Percentiles rank a stretch among this genome's conserved stretches.
Evolutionary conservation across 306 rosid species (phyloP).

Genomic region (Sophora flavescens): DNA sequence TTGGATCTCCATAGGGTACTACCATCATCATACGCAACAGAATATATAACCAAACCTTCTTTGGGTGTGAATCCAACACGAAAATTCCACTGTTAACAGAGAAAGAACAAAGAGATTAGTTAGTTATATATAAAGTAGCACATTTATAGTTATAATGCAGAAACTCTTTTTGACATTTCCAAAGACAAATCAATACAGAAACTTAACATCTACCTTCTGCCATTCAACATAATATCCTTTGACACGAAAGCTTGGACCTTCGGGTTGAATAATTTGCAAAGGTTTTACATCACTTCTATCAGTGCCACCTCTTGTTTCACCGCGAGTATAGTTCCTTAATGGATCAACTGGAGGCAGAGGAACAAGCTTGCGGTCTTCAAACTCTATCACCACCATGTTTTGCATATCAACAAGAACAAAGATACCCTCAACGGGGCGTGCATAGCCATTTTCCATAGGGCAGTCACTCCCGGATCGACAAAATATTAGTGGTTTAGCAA

Average conservation of each 20-base stretch:
- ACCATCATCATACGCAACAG: constrained; percentile 92
- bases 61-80: constrained; percentile 92
- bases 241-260: constrained; percentile 96
- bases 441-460: constrained; percentile 97
- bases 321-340: constrained; percentile 88
- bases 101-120: constrained; percentile 30
- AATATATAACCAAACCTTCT: constrained; percentile 89
- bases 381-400: constrained; percentile 86
- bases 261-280: constrained; percentile 82
- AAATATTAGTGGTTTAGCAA: constrained; percentile 87
- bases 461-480: constrained; percentile 95
- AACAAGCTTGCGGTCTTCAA: constrained; percentile 90
- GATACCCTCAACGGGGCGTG: constrained; percentile 95
- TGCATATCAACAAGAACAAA: constrained; percentile 88
- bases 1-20: constrained; percentile 96
- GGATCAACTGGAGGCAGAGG: constrained; percentile 97
- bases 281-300: constrained; percentile 95
- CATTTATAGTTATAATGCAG: constrained; percentile 6
- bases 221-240: constrained; percentile 83
- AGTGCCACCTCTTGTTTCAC: constrained; percentile 88
- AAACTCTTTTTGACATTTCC: constrained; percentile 28
- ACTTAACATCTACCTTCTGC: constrained; percentile 78
- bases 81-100: constrained; percentile 83
- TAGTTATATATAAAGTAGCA: constrained; percentile 13
- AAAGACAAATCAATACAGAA: constrained; percentile 11